Conservation (phyloP, 306 rosid genomes). For the Ammopiptanthus mongolicus region DNA sequence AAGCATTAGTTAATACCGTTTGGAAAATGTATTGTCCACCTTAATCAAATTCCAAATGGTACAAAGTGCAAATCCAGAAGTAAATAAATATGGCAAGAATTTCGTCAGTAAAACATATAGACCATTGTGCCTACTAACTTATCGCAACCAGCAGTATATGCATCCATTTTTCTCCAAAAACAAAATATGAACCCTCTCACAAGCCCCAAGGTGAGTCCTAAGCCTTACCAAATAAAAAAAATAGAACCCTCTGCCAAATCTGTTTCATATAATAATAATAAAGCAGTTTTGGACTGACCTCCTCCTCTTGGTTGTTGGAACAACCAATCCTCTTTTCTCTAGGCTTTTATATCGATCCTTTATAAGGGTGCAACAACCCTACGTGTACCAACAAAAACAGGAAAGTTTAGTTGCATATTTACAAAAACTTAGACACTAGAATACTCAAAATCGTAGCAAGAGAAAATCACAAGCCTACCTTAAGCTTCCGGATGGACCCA, state of each 20-base stretch:
- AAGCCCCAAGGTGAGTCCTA: too few species aligned
- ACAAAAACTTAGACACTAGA: background rate
- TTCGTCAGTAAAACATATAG: too few species aligned
- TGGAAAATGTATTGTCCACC: background rate
- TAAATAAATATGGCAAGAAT: background rate
- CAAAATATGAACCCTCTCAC: background rate
- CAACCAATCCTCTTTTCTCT: constrained; percentile 83
- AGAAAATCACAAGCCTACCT: constrained; percentile 37
- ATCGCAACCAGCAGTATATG: background rate
- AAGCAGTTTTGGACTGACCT: constrained; percentile 42
- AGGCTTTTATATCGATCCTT: constrained; percentile 85
- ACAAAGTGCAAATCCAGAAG: background rate
- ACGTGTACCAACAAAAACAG: constrained; percentile 5
- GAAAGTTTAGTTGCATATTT: constrained; percentile 4
- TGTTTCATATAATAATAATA: background rate
- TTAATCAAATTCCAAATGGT: background rate
- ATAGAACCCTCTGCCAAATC: background rate
- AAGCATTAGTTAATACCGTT: background rate
- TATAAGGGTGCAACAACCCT: constrained; percentile 83
- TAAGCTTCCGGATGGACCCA: constrained; percentile 82
- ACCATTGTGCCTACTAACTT: too few species aligned
- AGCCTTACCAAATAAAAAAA: too few species aligned
- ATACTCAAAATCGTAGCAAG: background rate
- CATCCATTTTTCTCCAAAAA: background rate
- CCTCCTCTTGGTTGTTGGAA: constrained; percentile 46